Evolutionary conservation across 495 filamentous ascomycete genomes (phyloP).

Genomic region (Daldinia loculata): DNA sequence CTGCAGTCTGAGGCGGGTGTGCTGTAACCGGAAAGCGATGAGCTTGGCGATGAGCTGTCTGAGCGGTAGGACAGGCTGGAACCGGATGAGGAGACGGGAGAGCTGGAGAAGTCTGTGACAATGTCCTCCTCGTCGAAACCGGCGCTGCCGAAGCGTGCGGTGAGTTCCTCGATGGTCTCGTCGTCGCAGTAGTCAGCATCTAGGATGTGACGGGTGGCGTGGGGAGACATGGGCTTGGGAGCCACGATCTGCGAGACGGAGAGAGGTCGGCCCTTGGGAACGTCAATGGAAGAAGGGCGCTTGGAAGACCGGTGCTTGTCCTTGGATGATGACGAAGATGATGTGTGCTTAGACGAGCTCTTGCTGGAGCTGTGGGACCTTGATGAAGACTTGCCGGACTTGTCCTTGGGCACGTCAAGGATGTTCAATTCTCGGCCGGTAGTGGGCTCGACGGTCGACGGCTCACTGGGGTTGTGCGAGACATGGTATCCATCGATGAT

Average conservation of each 20-base stretch:
- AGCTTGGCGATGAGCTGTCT: conserved; percentile 74
- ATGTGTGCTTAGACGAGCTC: conserved; percentile 50
- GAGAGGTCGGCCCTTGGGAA: conserved; percentile 86
- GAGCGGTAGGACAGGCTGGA: conserved; percentile 81
- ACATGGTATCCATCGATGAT: conserved; percentile 99
- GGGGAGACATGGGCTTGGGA: conserved; percentile 87
- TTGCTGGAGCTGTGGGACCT: conserved; percentile 58
- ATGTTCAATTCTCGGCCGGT: conserved; percentile 93
- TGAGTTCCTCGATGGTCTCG: conserved; percentile 73
- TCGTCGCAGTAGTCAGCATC: conserved; percentile 75
- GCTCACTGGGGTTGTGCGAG: conserved; percentile 92
- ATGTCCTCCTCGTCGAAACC: conserved; percentile 74
- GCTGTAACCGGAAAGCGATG: conserved; percentile 76
- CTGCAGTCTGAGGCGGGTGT: conserved; percentile 61
- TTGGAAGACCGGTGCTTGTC: conserved; percentile 51
- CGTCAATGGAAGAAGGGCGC: conserved; percentile 58
- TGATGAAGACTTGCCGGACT: conserved; percentile 58
- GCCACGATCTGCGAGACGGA: conserved; percentile 89
- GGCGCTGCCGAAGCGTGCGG: conserved; percentile 73
- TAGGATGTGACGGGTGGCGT: conserved; percentile 84
- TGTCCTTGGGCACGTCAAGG: conserved; percentile 65
- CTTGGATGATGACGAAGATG: conserved; percentile 49
- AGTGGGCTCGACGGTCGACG: conserved; percentile 92
- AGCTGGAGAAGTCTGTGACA: conserved; percentile 63
- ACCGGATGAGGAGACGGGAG: conserved; percentile 75